A percentile compares a stretch with the other conserved stretches of the same genome.
Evolutionary conservation across 345 rosid genomes (phyloP).

Genomic region (Erysimum cheiranthoides): DNA sequence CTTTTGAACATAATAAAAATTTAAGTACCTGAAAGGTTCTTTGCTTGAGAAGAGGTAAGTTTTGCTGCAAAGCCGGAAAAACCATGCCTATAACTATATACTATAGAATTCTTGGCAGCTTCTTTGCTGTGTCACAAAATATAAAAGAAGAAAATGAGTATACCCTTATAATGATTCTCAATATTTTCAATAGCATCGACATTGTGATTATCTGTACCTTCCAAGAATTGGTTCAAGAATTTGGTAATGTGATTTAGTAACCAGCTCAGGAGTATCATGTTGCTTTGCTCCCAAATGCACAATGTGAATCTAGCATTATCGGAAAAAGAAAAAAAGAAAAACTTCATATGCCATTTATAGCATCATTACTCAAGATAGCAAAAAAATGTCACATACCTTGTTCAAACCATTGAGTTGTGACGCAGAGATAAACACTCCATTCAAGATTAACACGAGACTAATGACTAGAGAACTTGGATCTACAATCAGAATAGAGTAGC

Average conservation of each 20-base stretch:
- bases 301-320: slow-evolving; percentile 55
- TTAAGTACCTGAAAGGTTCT: slow-evolving; percentile 48
- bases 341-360: background rate
- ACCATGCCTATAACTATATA: slow-evolving; percentile 54
- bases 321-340: background rate
- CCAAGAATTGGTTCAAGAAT: slow-evolving; percentile 54
- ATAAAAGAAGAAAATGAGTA: background rate
- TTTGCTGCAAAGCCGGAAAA: slow-evolving; percentile 67
- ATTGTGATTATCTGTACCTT: slow-evolving; percentile 26
- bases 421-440: slow-evolving; percentile 11
- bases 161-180: background rate
- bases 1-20: background rate
- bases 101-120: slow-evolving; percentile 50
- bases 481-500: slow-evolving; percentile 17
- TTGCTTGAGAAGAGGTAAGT: slow-evolving; percentile 53
- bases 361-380: background rate
- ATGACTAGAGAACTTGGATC: slow-evolving; percentile 34
- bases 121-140: slow-evolving; percentile 42
- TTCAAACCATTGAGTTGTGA: slow-evolving; percentile 8
- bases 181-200: background rate
- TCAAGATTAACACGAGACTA: slow-evolving; percentile 27
- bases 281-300: slow-evolving; percentile 66
- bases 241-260: slow-evolving; percentile 63
- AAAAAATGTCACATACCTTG: slow-evolving; percentile 14
- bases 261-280: slow-evolving; percentile 50